These are phyloP conservation scores for Wilhelminamyces savonicus DNA, from an alignment of 805 yeast genomes.

Conservation along the genomic window DNA sequence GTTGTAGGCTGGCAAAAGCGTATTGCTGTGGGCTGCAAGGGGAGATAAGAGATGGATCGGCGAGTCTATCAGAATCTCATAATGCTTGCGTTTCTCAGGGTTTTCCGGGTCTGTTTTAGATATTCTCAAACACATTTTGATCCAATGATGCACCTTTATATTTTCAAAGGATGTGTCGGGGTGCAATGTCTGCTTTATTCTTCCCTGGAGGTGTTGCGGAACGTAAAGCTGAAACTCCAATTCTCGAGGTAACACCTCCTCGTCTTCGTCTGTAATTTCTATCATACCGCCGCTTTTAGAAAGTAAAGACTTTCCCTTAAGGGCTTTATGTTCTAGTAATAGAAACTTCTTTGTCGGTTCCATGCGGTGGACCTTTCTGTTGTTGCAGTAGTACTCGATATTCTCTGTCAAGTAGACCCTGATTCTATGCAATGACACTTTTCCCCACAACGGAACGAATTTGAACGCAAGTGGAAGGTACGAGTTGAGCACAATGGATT, in stretches of 20 bases:
- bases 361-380: slow-evolving; percentile 82
- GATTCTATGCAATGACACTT: slow-evolving; percentile 79
- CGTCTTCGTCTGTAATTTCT: slow-evolving; percentile 32
- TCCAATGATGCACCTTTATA: slow-evolving; percentile 93
- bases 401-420: slow-evolving; percentile 84
- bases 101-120: slow-evolving; percentile 56
- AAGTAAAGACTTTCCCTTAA: slow-evolving; percentile 41
- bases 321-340: slow-evolving; percentile 73
- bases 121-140: slow-evolving; percentile 78
- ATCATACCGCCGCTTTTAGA: slow-evolving; percentile 31
- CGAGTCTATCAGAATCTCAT: slow-evolving; percentile 90
- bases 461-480: slow-evolving; percentile 78
- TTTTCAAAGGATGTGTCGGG: slow-evolving; percentile 80
- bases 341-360: slow-evolving; percentile 84
- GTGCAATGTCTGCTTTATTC: slow-evolving; percentile 46
- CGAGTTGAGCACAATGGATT: slow-evolving; percentile 78
- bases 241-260: slow-evolving; percentile 66
- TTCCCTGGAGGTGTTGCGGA: slow-evolving; percentile 59
- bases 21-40: slow-evolving; percentile 74
- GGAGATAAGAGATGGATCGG: slow-evolving; percentile 82
- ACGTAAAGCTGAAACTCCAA: slow-evolving; percentile 82
- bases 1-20: slow-evolving; percentile 69
- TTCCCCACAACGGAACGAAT: slow-evolving; percentile 75
- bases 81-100: slow-evolving; percentile 70
- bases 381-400: slow-evolving; percentile 80